A percentile compares a stretch with the other conserved stretches of the same genome.
phyloP scores from a whole-genome alignment of 2,329 filamentous ascomycete species.

The Colletotrichum phormii region DNA sequence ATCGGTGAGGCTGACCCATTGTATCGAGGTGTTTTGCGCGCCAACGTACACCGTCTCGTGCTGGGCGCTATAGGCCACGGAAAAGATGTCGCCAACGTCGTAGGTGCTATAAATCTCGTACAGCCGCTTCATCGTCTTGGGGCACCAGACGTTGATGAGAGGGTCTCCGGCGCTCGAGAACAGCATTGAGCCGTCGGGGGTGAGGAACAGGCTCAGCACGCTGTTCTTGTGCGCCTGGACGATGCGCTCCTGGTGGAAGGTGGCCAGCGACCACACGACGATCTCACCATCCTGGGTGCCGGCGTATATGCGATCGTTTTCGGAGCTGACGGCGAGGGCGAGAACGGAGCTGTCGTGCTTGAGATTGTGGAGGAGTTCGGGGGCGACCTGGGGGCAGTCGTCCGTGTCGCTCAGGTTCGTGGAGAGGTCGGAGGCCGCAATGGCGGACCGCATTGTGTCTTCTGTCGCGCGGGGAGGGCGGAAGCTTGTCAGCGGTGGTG shows the following conservation, averaged over 20 bases:
- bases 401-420: constrained; percentile 37
- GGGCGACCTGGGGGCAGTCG: constrained; percentile 50
- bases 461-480: constrained; percentile 11
- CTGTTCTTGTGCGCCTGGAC: constrained; percentile 93
- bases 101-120: constrained; percentile 94
- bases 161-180: constrained; percentile 96
- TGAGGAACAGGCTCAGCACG: constrained; percentile 86
- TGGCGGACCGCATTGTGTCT: constrained; percentile 36
- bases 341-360: constrained; percentile 84
- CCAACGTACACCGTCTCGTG: constrained; percentile 89
- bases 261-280: constrained; percentile 88
- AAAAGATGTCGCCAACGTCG: constrained; percentile 96
- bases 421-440: constrained; percentile 36
- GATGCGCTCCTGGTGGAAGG: constrained; percentile 82
- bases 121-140: constrained; percentile 77
- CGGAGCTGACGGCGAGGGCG: constrained; percentile 81
- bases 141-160: constrained; percentile 94
- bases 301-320: constrained; percentile 85
- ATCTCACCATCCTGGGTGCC: constrained; percentile 96
- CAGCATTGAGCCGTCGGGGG: constrained; percentile 78
- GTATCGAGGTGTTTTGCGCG: constrained; percentile 93
- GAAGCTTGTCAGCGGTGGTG: constrained; percentile 10
- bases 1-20: constrained; percentile 86
- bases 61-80: constrained; percentile 85
- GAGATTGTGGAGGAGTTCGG: constrained; percentile 80